Evolutionary conservation across 1,284 basidiomycete genomes (phyloP), one percentile per base, ranked within the genome.

Genomic region (Puccinia hordei): DNA sequence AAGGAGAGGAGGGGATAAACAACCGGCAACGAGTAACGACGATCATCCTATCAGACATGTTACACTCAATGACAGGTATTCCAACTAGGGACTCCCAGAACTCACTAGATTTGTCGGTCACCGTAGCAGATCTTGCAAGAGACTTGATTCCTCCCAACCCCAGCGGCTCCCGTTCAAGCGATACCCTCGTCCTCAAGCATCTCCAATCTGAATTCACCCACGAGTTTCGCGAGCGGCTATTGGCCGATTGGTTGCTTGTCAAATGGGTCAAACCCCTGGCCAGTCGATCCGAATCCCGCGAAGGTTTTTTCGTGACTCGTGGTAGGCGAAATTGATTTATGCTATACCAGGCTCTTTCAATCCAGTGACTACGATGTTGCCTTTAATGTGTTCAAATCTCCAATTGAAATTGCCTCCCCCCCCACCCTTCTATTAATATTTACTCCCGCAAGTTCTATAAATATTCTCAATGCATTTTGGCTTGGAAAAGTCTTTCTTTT

Each of bases 201-300:
- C 51, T 79, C 22, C 77, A 79, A 27, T 79, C 77, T 12, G 77
- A 61, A 46, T 61, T 79, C 6, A 71, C 77, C n/a, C 38, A 61
- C 12, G 24, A 79, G 59, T 61, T 79, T 24, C 30, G 38, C 24
- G 17, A 59, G 24, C 41, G 38, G n/a, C 46, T 79, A 22, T 24
- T 55, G 35, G 22, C 53, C 6, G 44, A 79, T 51, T 79, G 77
- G 77, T 61, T 46, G 15, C 27, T 19, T n/a, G 66, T 79, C 6
- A 79, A 63, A 44, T 79, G 77, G 77, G 22, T 72, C 30, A 79
- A 79, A 63, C 77, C 77, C 35, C 19, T 63, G 10, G 77, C 77
- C n/a, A 61, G 66, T 63, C 66, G 77, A 17, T 59, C 77, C 19
- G 77, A 79, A 72, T 68, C 61, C 61, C 66, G 77, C n/a, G 77